Conservation (phyloP, 371 early-diverging fungal species). For the Rhizopus sp. region DNA sequence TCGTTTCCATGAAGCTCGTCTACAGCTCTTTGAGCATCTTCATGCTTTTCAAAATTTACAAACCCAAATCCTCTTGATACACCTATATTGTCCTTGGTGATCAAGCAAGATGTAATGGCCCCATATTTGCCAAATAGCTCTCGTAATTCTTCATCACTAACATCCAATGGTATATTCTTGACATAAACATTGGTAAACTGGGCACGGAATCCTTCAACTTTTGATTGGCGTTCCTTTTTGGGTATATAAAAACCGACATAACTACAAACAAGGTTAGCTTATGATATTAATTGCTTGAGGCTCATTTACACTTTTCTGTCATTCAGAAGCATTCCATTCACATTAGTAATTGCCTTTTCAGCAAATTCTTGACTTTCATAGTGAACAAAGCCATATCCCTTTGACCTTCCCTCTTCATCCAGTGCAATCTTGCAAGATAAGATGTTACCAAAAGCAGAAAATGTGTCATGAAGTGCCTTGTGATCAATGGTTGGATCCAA, state of each 20-base stretch:
- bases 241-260: constrained; percentile 83
- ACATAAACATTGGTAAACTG: constrained; percentile 93
- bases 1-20: constrained; percentile 84
- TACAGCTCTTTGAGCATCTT: constrained; percentile 81
- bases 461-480: constrained; percentile 95
- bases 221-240: constrained; percentile 79
- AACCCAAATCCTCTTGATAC: constrained; percentile 84
- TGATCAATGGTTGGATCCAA: constrained; percentile 94
- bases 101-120: constrained; percentile 67
- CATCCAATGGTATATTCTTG: constrained; percentile 82
- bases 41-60: constrained; percentile 88
- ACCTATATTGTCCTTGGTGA: constrained; percentile 69
- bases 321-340: constrained; percentile 94
- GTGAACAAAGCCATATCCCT: constrained; percentile 98
- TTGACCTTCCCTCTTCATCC: constrained; percentile 73
- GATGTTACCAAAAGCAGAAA: constrained; percentile 92
- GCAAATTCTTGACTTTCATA: constrained; percentile 90
- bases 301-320: constrained; percentile 71
- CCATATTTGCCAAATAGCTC: constrained; percentile 79
- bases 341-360: constrained; percentile 82
- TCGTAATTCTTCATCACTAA: constrained; percentile 73
- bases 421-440: constrained; percentile 92
- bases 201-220: constrained; percentile 73
- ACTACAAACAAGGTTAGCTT: constrained; percentile 7
- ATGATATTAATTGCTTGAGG: neutral